phyloP scores from a whole-genome alignment of 2,329 filamentous ascomycete genomes.

The Remersonia thermophila region DNA sequence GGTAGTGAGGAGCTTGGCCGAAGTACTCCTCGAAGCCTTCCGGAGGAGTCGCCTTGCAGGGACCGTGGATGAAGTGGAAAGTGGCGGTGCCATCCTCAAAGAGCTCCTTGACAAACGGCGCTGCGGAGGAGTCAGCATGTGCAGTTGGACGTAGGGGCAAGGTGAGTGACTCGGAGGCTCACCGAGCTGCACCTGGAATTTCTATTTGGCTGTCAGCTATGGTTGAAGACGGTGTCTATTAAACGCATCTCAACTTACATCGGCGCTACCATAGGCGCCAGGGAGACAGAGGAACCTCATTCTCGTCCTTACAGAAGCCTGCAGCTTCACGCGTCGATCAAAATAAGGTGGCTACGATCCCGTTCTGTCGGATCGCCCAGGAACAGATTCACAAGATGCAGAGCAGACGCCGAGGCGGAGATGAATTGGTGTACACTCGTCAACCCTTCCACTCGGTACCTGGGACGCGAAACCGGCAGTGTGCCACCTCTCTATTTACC shows the following conservation, averaged over 20 bases:
- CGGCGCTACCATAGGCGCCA: conserved; percentile 44
- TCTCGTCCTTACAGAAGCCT: too few species aligned
- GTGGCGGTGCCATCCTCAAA: conserved; percentile 31
- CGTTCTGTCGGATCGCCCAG: too few species aligned
- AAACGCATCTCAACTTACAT: conserved; percentile 32
- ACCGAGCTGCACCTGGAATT: conserved; percentile 44
- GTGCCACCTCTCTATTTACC: too few species aligned
- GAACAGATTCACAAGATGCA: too few species aligned
- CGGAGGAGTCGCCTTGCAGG: conserved; percentile 36
- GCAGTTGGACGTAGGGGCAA: neutral
- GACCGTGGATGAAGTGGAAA: conserved; percentile 41
- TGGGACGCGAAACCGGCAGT: too few species aligned
- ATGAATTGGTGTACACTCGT: too few species aligned
- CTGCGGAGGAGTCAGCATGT: conserved; percentile 9
- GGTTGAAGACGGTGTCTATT: conserved; percentile 4
- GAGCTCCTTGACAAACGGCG: conserved; percentile 37
- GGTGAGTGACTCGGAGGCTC: conserved; percentile 8
- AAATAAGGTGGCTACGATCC: too few species aligned
- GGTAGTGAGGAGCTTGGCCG: conserved; percentile 41
- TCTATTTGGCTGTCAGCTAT: conserved; percentile 24
- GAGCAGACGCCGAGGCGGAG: too few species aligned
- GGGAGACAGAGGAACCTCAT: conserved; percentile 48
- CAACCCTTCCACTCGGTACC: too few species aligned
- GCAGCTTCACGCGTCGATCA: too few species aligned
- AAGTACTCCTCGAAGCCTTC: conserved; percentile 45